Base-by-base conservation (phyloP, 345 rosid species). In the Dipteronia sinensis region DNA sequence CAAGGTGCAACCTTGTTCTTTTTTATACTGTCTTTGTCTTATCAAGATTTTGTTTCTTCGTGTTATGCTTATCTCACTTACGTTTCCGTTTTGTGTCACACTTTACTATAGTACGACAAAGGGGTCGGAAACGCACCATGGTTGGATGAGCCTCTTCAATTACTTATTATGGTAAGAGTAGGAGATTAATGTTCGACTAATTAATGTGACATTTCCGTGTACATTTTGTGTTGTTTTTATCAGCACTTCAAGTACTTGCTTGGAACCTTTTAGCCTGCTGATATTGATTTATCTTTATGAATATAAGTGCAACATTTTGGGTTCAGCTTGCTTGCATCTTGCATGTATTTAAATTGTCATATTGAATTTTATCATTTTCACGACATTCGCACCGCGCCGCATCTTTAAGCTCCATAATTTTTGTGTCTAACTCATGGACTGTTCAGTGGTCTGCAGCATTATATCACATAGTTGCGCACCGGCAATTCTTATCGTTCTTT, bases 111-210 rank as follows among this genome's bases (percentile, higher is more conserved):
- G 98, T 94, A 85, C 83, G 97, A 29, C 98, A 90, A 81, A 85
- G 98, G 86, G 99, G 98, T 38, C 86, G 98, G 58, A 96, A 96
- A 79, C 92, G 99, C 75, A 91, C 97, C 62, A 94, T 96, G 99
- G 86, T 94, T 81, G 97, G 99, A 79, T 94, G 79, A 88, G 72
- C 81, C 75, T 63, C 69, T 73, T 65, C 63, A 23, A 25, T 5
- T 59, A 10, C 17, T 7, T 29, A 63, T n/a, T 64, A 40, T 47
- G 64, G 67, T 51, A 12, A 20, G 22, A 65, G 3, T 46, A 64
- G 17, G 70, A 74, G 44, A 49, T 47, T 29, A 53, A 12, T 4
- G 7, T 7, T 64, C 63, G 29, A 29, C 47, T 64, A 29, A 65
- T 38, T 59, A 38, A 15, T 59, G 53, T 13, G 31, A 10, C 10